phyloP scores from a whole-genome alignment of 768 basidiomycete species.

The Serendipita sp. region DNA sequence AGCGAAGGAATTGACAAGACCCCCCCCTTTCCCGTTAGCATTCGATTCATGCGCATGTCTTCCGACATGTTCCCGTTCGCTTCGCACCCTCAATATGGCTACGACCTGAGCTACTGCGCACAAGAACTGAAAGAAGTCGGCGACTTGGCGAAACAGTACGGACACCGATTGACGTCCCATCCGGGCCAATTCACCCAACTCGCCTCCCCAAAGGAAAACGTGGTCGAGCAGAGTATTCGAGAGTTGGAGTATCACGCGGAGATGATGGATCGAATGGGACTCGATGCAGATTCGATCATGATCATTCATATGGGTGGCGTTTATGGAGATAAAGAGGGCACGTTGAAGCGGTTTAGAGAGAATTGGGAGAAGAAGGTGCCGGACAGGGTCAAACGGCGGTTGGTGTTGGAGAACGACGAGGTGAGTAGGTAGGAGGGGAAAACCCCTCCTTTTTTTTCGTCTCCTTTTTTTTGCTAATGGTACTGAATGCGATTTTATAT shows the following conservation, averaged over 20 bases:
- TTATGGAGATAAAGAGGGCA: conserved; percentile 61
- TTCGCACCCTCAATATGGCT: conserved; percentile 64
- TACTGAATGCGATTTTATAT: conserved; percentile 13
- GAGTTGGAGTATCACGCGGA: conserved; percentile 80
- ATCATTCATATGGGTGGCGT: conserved; percentile 63
- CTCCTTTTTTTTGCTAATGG: neutral
- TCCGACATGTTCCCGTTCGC: conserved; percentile 92
- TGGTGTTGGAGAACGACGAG: conserved; percentile 93
- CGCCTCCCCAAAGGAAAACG: conserved; percentile 59
- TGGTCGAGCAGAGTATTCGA: conserved; percentile 58
- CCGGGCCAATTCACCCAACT: conserved; percentile 79
- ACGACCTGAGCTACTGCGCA: conserved; percentile 61
- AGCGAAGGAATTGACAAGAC: neutral
- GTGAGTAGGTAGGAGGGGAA: conserved; percentile 22
- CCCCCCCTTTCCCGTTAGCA: conserved; percentile 27
- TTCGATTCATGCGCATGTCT: conserved; percentile 76
- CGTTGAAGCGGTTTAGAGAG: conserved; percentile 56
- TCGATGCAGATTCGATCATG: conserved; percentile 74
- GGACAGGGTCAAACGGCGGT: conserved; percentile 45
- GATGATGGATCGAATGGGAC: conserved; percentile 71
- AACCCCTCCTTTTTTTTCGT: neutral
- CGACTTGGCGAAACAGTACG: conserved; percentile 47
- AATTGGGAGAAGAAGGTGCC: conserved; percentile 46
- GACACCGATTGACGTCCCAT: conserved; percentile 71
- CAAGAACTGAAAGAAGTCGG: conserved; percentile 41